Conservation (phyloP, 306 rosid genomes). For the Fragaria ananassa region DNA sequence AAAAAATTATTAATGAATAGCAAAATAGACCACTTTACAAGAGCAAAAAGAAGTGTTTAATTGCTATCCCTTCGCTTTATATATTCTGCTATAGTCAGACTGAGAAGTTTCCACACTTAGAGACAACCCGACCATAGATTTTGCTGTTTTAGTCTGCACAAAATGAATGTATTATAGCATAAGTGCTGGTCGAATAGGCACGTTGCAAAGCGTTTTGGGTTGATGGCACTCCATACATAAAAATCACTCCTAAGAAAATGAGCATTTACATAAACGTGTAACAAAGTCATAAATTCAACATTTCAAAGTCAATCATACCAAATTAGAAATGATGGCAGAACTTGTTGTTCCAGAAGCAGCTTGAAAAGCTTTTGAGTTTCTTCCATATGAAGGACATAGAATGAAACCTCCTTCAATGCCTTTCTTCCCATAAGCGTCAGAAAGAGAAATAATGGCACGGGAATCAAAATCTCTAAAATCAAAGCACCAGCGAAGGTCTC, state of each 20-base stretch:
- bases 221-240: conserved; percentile 20
- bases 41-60: conserved; percentile 18
- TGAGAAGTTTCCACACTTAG: conserved; percentile 83
- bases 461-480: conserved; percentile 97
- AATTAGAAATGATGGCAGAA: conserved; percentile 68
- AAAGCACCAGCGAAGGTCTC: conserved; percentile 99
- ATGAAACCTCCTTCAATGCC: conserved; percentile 79
- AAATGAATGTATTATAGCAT: conserved; percentile 17
- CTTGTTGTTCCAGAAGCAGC: conserved; percentile 83
- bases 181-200: conserved; percentile 2
- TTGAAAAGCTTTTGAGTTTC: conserved; percentile 92
- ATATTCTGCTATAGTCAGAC: conserved; percentile 61
- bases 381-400: conserved; percentile 84
- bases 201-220: too few species aligned
- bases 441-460: conserved; percentile 73
- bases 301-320: conserved; percentile 47
- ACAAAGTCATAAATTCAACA: conserved; percentile 5
- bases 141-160: conserved; percentile 90
- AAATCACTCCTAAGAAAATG: conserved; percentile 20
- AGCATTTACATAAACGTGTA: neutral
- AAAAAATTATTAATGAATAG: conserved; percentile 16
- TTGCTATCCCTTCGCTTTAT: conserved; percentile 75
- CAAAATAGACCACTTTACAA: neutral
- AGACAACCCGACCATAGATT: conserved; percentile 74
- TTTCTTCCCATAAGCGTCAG: conserved; percentile 72